These are phyloP conservation scores for Actinomortierella ambigua DNA, from an alignment of 371 early-diverging fungal genomes.

Conservation along the genomic window DNA sequence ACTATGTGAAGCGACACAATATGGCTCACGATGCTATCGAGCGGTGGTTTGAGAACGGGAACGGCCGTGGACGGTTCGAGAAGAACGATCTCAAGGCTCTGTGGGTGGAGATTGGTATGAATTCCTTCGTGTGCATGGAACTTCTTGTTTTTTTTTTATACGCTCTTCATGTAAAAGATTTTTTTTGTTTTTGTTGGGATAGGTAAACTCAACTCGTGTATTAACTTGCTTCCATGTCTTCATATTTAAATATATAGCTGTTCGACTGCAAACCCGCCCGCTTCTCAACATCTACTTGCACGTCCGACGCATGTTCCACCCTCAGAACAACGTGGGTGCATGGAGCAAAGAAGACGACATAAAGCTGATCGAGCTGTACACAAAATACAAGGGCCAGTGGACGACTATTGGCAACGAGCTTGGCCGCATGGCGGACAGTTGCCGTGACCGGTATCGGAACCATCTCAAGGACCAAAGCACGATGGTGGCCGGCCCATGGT, in stretches of 20 bases:
- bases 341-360: slow-evolving; percentile 47
- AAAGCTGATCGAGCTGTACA: slow-evolving; percentile 28
- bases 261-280: slow-evolving; percentile 34
- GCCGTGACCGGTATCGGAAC: slow-evolving; percentile 42
- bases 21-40: slow-evolving; percentile 40
- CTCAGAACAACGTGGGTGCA: slow-evolving; percentile 42
- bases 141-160: not conserved
- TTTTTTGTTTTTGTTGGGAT: not conserved
- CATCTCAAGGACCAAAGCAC: slow-evolving; percentile 42
- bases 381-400: slow-evolving; percentile 41
- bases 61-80: slow-evolving; percentile 41
- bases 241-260: slow-evolving; percentile 12
- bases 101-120: slow-evolving; percentile 45
- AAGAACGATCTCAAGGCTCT: slow-evolving; percentile 43
- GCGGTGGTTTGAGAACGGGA: slow-evolving; percentile 44
- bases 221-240: not conserved
- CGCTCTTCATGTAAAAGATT: not conserved
- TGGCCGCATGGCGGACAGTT: slow-evolving; percentile 46
- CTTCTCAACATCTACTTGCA: slow-evolving; percentile 44
- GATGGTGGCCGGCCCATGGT: slow-evolving; percentile 41
- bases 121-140: not conserved
- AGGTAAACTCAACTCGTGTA: not conserved
- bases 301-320: slow-evolving; percentile 47
- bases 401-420: slow-evolving; percentile 35
- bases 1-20: slow-evolving; percentile 32